phyloP scores from a whole-genome alignment of 768 basidiomycete genomes.

The Boletus speciosus region DNA sequence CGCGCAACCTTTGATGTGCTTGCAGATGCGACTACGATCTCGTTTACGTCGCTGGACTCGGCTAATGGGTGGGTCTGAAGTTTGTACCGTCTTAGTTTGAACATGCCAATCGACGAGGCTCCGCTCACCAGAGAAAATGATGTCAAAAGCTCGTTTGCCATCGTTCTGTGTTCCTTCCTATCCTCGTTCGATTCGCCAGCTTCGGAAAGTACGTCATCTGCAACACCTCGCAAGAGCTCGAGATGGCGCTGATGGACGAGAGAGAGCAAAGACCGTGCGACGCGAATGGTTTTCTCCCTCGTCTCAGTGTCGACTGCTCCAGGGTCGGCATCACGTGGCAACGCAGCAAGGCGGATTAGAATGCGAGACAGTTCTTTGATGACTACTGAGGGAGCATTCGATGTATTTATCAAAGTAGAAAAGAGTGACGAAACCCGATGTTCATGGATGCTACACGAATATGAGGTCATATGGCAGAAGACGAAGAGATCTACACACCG shows the following conservation, averaged over 20 bases:
- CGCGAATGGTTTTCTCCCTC: constrained; percentile 3
- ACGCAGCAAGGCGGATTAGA: constrained; percentile 20
- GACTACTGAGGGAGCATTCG: constrained; percentile 18
- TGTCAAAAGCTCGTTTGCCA: constrained; percentile 51
- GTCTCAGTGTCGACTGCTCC: constrained; percentile 1
- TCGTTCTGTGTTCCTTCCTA: constrained; percentile 35
- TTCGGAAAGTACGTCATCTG: constrained; percentile 36
- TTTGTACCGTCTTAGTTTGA: neutral
- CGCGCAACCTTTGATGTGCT: constrained; percentile 62
- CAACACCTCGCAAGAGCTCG: constrained; percentile 40
- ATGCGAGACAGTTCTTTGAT: constrained; percentile 22
- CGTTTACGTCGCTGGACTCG: constrained; percentile 35
- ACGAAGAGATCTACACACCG: constrained; percentile 34
- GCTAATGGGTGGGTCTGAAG: constrained; percentile 21
- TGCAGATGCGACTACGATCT: constrained; percentile 52
- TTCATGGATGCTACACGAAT: constrained; percentile 31
- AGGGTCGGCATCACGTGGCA: neutral
- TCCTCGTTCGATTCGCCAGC: constrained; percentile 22
- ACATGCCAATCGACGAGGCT: neutral
- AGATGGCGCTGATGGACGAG: constrained; percentile 67
- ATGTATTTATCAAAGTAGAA: constrained; percentile 29
- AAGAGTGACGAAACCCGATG: constrained; percentile 26
- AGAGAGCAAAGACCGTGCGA: constrained; percentile 42
- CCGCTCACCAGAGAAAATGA: constrained; percentile 54
- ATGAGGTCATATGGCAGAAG: neutral